Conservation (phyloP, 805 yeast genomes). For the Priceomyces melissophilus region DNA sequence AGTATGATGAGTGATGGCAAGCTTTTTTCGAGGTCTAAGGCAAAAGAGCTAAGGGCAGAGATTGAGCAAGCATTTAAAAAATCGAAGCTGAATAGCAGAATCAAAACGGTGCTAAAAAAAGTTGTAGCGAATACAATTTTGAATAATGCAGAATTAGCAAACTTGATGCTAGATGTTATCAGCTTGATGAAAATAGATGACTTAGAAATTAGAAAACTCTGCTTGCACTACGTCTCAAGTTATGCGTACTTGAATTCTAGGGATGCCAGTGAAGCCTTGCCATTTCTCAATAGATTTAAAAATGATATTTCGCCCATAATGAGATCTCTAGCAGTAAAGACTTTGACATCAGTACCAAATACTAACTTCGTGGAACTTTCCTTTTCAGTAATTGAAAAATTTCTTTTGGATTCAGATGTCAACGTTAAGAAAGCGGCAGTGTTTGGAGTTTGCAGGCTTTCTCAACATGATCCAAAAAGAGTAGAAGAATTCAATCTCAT, state of each 20-base stretch:
- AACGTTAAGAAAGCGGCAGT: slow-evolving; percentile 69
- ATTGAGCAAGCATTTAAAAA: slow-evolving; percentile 42
- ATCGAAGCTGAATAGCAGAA: slow-evolving; percentile 35
- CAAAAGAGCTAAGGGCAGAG: slow-evolving; percentile 39
- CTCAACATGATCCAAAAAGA: slow-evolving; percentile 50
- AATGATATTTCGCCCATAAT: slow-evolving; percentile 45
- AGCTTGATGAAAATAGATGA: slow-evolving; percentile 54
- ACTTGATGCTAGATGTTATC: slow-evolving; percentile 61
- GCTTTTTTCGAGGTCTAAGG: slow-evolving; percentile 36
- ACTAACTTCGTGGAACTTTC: slow-evolving; percentile 50
- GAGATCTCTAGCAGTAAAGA: slow-evolving; percentile 60
- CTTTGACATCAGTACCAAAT: slow-evolving; percentile 58
- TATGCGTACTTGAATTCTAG: slow-evolving; percentile 60
- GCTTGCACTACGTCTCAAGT: slow-evolving; percentile 61
- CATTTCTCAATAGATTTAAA: slow-evolving; percentile 52
- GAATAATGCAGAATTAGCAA: slow-evolving; percentile 73
- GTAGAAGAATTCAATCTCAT: slow-evolving; percentile 44
- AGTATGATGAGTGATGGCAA: slow-evolving; percentile 35
- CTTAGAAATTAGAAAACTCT: slow-evolving; percentile 65
- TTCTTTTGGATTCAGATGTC: slow-evolving; percentile 48
- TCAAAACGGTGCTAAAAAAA: slow-evolving; percentile 52
- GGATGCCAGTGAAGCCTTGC: slow-evolving; percentile 52
- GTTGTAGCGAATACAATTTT: slow-evolving; percentile 80
- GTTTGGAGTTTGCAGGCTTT: slow-evolving; percentile 63
- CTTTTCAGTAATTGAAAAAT: slow-evolving; percentile 32